Percentiles rank a stretch among this genome's conserved stretches.
phyloP scores from a whole-genome alignment of 2,329 filamentous ascomycete genomes.

The Fusarium pseudonygamai region DNA sequence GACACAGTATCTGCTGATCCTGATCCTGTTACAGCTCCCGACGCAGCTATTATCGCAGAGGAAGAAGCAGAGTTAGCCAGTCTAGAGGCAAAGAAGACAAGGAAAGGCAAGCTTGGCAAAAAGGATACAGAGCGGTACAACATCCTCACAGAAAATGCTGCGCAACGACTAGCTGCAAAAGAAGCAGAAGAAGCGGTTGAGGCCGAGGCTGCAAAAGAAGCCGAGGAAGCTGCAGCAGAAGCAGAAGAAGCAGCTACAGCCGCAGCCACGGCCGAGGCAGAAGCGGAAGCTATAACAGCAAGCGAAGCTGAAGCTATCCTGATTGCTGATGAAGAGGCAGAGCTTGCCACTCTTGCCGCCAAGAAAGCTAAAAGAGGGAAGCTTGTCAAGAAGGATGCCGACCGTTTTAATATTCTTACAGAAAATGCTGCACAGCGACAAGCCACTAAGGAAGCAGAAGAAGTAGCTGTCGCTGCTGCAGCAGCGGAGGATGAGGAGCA shows the following conservation, averaged over 20 bases:
- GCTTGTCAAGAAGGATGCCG: conserved; percentile 35
- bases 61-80: conserved; percentile 35
- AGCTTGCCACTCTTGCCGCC: conserved; percentile 27
- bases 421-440: conserved; percentile 36
- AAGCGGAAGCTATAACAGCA: conserved; percentile 22
- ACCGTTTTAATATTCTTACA: conserved; percentile 35
- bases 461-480: conserved; percentile 34
- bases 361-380: conserved; percentile 40
- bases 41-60: conserved; percentile 26
- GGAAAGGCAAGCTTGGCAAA: conserved; percentile 35
- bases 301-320: conserved; percentile 29
- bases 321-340: conserved; percentile 35
- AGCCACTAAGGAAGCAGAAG: conserved; percentile 35
- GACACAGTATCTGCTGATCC: conserved; percentile 9
- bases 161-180: conserved; percentile 24
- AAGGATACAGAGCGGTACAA: conserved; percentile 37
- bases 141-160: conserved; percentile 29
- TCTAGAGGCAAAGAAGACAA: conserved; percentile 36
- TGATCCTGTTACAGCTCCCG: conserved; percentile 20
- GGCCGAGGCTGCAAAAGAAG: conserved; percentile 8
- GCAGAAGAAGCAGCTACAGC: conserved; percentile 15
- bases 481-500: conserved; percentile 19
- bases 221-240: conserved; percentile 11
- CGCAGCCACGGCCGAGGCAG: conserved; percentile 20
- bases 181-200: conserved; percentile 34